Percentiles rank a stretch among this genome's conserved stretches.
phyloP scores from a whole-genome alignment of 306 rosid genomes.

The Chamaecrista fasciculata region DNA sequence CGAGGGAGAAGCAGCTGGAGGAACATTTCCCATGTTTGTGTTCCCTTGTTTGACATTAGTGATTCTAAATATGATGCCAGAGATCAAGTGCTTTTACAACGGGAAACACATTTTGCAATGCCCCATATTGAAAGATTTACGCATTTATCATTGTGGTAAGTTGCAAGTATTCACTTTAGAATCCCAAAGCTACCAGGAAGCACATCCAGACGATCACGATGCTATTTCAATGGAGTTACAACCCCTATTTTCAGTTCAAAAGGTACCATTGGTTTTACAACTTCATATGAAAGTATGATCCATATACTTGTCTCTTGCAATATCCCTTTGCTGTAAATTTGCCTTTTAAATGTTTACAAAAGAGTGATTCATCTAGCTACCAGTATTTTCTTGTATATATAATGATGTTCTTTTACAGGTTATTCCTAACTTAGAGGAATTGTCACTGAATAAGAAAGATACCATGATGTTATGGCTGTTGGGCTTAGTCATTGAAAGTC shows the following conservation, averaged over 20 bases:
- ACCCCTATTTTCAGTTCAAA: not conserved
- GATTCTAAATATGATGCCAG: not conserved
- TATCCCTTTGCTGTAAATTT: not conserved
- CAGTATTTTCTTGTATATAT: no score
- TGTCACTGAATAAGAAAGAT: not conserved
- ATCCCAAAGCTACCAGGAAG: not conserved
- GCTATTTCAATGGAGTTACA: not conserved
- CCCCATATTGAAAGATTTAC: not conserved
- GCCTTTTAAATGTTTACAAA: no score
- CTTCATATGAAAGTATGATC: not conserved
- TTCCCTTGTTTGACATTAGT: not conserved
- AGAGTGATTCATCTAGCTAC: no score
- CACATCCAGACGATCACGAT: not conserved
- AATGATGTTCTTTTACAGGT: not conserved
- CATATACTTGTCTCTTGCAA: no score
- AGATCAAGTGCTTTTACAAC: not conserved
- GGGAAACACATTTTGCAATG: not conserved
- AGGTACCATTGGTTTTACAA: not conserved
- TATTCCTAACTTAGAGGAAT: not conserved
- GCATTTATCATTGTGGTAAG: not conserved
- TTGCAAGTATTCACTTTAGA: constrained; percentile 1
- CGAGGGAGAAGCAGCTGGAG: not conserved
- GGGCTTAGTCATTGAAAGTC: no score
- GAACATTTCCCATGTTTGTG: not conserved
- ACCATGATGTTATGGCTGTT: not conserved